These are phyloP conservation scores for Pulicaria dysenterica DNA, from an alignment of 129 eudicot genomes.

Conservation along the genomic window DNA sequence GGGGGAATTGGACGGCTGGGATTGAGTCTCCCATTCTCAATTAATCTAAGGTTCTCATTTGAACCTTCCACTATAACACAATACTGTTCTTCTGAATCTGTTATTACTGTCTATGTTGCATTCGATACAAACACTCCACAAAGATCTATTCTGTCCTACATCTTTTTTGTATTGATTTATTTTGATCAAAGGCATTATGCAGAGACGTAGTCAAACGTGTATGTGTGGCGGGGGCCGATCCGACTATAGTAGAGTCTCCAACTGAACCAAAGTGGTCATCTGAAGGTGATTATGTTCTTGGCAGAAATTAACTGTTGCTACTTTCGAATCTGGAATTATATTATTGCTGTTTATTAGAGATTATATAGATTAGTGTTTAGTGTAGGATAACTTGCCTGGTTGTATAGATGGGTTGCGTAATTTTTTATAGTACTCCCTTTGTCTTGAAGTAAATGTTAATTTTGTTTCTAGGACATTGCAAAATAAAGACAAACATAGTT, in stretches of 20 bases:
- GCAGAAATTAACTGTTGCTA: slow-evolving; percentile 1
- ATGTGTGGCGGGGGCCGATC: slow-evolving; percentile 48
- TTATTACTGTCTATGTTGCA: background rate
- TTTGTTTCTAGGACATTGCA: background rate
- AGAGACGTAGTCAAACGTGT: slow-evolving; percentile 38
- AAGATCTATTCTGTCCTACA: background rate
- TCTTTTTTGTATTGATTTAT: background rate
- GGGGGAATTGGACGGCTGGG: too few relatives aligned
- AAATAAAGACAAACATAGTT: background rate
- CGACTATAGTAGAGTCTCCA: slow-evolving; percentile 45
- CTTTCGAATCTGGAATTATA: background rate
- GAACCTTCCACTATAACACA: too few relatives aligned
- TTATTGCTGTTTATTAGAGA: background rate
- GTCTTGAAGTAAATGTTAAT: background rate
- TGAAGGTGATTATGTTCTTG: slow-evolving; percentile 29
- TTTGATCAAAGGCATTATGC: slow-evolving; percentile 17
- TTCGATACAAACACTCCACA: background rate
- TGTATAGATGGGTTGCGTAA: background rate
- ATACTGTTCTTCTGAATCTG: too few relatives aligned
- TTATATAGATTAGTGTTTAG: too few relatives aligned
- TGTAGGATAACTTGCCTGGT: background rate
- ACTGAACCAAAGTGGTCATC: slow-evolving; percentile 55
- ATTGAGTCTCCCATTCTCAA: too few relatives aligned
- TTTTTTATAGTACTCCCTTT: slow-evolving; percentile 1
- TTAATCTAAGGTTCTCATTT: too few relatives aligned